Evolutionary conservation across 371 early-diverging fungal species (phyloP).

Genomic region (Rhizomucor miehei): DNA sequence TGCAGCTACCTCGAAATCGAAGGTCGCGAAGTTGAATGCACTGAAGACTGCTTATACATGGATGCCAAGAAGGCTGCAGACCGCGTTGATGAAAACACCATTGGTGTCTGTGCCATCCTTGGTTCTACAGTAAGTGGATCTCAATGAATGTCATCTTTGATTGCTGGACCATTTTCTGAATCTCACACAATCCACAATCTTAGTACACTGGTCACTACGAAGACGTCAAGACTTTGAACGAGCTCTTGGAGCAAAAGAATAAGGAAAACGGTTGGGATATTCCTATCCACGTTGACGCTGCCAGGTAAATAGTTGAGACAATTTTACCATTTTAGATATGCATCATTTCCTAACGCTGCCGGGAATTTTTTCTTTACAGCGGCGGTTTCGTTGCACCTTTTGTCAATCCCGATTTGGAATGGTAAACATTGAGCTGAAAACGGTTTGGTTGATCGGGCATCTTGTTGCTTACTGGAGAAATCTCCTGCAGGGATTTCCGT

Average conservation of each 20-base stretch:
- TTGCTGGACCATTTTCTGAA: no score
- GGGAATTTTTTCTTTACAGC: constrained; percentile 21
- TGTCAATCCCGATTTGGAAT: constrained; percentile 64
- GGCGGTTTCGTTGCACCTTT: constrained; percentile 84
- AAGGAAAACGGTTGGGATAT: constrained; percentile 56
- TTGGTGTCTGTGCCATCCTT: constrained; percentile 67
- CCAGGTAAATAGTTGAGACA: constrained; percentile 33
- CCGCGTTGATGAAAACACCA: constrained; percentile 74
- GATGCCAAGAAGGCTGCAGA: constrained; percentile 57
- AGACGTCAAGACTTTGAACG: constrained; percentile 60
- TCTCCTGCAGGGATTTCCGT: constrained; percentile 51
- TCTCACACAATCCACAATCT: neutral
- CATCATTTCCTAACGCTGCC: neutral
- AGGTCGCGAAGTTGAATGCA: constrained; percentile 51
- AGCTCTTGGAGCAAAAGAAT: constrained; percentile 56
- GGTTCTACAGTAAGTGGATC: constrained; percentile 61
- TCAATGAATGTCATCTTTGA: no score
- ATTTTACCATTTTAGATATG: neutral
- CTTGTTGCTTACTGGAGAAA: neutral
- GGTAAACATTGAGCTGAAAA: constrained; percentile 44
- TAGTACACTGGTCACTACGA: constrained; percentile 82
- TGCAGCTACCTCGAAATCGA: constrained; percentile 69
- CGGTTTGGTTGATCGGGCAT: neutral
- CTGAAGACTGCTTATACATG: constrained; percentile 52
- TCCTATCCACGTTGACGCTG: constrained; percentile 79